Conservation (phyloP, 2,329 filamentous ascomycete species). For the Phoma herbarum region DNA sequence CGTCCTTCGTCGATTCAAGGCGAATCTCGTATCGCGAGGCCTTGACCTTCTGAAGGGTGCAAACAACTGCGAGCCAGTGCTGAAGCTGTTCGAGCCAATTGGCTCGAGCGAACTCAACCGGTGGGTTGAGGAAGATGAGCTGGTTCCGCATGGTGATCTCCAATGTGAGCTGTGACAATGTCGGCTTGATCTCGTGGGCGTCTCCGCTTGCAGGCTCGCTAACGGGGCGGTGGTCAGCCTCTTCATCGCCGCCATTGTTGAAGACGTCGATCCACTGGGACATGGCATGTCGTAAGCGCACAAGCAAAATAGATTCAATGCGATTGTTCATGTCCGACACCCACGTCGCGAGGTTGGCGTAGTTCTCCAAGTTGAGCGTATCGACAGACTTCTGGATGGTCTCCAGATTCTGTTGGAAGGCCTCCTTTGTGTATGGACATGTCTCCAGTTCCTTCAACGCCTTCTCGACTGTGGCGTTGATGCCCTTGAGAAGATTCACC, state of each 20-base stretch:
- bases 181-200: conserved; percentile 58
- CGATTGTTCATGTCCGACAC: conserved; percentile 85
- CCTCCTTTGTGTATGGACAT: conserved; percentile 81
- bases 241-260: conserved; percentile 57
- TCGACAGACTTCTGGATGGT: conserved; percentile 92
- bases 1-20: conserved; percentile 68
- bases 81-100: conserved; percentile 95
- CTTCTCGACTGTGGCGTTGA: conserved; percentile 83
- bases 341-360: conserved; percentile 91
- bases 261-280: conserved; percentile 89
- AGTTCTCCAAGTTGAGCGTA: conserved; percentile 95
- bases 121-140: conserved; percentile 94
- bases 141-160: conserved; percentile 99
- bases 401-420: conserved; percentile 82
- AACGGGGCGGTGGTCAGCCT: conserved; percentile 37
- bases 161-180: conserved; percentile 78
- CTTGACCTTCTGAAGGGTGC: conserved; percentile 92
- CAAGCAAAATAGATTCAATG: conserved; percentile 80
- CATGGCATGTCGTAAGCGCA: conserved; percentile 85
- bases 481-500: conserved; percentile 77
- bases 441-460: conserved; percentile 82
- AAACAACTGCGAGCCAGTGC: conserved; percentile 90
- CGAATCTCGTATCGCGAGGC: conserved; percentile 94
- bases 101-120: conserved; percentile 87
- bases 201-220: conserved; percentile 56